These are phyloP conservation scores for Ophiostoma sp. DNA, from an alignment of 2,329 filamentous ascomycete genomes.

Conservation along the genomic window DNA sequence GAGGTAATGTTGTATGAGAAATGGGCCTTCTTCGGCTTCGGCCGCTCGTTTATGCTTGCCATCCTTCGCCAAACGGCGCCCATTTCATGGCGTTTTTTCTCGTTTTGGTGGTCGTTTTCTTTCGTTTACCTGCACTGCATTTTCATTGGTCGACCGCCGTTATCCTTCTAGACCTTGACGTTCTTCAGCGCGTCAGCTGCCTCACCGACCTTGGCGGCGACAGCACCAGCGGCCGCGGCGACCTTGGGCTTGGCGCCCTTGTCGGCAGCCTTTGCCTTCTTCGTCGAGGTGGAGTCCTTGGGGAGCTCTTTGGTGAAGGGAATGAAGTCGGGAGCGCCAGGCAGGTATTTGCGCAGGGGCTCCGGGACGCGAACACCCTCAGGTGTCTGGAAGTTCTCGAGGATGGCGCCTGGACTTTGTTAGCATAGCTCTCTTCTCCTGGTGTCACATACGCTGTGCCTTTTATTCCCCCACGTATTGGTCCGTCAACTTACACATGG, in stretches of 20 bases:
- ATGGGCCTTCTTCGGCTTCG: slow-evolving; percentile 15
- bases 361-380: slow-evolving; percentile 81
- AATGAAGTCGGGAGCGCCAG: slow-evolving; percentile 84
- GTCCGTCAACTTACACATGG: slow-evolving; percentile 36
- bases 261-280: slow-evolving; percentile 32
- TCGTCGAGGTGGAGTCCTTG: slow-evolving; percentile 55
- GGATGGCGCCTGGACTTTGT: slow-evolving; percentile 47
- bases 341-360: slow-evolving; percentile 83
- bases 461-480: neutral
- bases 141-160: neutral
- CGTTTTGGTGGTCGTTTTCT: too few relatives aligned
- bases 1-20: neutral
- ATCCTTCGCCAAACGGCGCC: slow-evolving; percentile 17
- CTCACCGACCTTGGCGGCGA: slow-evolving; percentile 30
- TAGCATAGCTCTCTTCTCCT: neutral
- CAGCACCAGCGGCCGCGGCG: slow-evolving; percentile 29
- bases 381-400: slow-evolving; percentile 96
- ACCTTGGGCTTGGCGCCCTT: slow-evolving; percentile 32
- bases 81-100: neutral
- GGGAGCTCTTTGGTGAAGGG: slow-evolving; percentile 83
- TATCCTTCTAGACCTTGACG: slow-evolving; percentile 32
- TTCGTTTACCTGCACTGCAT: neutral
- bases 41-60: slow-evolving; percentile 17
- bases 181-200: slow-evolving; percentile 36
- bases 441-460: neutral